Percentiles rank a stretch among this genome's conserved stretches.
Evolutionary conservation across 2,329 filamentous ascomycete species (phyloP).

Genomic region (Thyridium curvatum): DNA sequence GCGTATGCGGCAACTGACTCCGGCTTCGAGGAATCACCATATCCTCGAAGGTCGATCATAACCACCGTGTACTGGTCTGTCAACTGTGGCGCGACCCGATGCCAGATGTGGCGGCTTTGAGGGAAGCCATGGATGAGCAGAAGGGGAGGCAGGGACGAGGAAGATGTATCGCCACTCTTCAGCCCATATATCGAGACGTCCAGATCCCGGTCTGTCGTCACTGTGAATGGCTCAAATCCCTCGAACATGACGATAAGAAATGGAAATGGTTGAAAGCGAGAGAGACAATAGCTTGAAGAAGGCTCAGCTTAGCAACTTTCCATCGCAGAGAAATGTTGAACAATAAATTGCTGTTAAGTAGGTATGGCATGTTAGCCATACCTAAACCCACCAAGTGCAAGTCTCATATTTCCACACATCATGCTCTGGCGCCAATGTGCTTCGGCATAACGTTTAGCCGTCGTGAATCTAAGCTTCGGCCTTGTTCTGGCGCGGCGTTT

Average conservation of each 20-base stretch:
- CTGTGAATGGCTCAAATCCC: constrained; percentile 27
- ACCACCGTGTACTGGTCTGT: constrained; percentile 32
- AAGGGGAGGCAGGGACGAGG: constrained; percentile 28
- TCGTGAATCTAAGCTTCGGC: no score
- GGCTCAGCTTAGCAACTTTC: no score
- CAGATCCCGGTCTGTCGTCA: constrained; percentile 26
- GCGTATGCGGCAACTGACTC: constrained; percentile 26
- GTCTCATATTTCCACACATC: no score
- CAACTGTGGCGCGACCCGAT: constrained; percentile 33
- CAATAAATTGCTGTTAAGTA: no score
- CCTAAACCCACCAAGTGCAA: no score
- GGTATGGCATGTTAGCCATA: no score
- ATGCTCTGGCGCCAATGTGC: no score
- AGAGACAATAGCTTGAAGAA: no score
- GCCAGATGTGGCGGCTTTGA: constrained; percentile 47
- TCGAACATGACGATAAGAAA: constrained; percentile 25
- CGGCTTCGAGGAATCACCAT: constrained; percentile 43
- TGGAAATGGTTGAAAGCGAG: no score
- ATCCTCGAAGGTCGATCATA: constrained; percentile 43
- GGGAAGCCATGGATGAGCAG: constrained; percentile 46
- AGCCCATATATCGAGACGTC: constrained; percentile 35
- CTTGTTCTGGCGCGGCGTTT: no score
- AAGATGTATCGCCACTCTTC: constrained; percentile 5
- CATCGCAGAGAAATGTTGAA: no score
- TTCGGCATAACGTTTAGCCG: no score